Evolutionary conservation across 179 eudicot species (phyloP).

Genomic region (Sideroxylon spinosum): DNA sequence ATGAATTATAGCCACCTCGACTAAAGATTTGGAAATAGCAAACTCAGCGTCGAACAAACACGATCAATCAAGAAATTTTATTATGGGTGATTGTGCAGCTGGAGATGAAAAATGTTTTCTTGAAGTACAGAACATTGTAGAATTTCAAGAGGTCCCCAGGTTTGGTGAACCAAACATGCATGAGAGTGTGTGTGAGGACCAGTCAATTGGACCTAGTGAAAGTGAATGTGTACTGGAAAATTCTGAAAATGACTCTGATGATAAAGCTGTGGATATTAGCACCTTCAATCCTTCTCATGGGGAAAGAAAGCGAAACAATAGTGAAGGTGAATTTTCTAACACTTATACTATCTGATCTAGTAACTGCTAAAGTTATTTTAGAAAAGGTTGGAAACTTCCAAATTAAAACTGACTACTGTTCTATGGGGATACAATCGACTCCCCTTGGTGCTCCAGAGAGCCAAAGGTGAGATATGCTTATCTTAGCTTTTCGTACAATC

Average conservation of each 20-base stretch:
- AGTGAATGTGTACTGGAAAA: conserved; percentile 2
- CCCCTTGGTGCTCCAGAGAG: background rate
- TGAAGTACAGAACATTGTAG: background rate
- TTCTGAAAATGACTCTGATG: conserved; percentile 1
- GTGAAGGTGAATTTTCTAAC: background rate
- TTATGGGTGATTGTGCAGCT: background rate
- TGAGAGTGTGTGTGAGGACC: background rate
- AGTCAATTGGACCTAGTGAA: conserved; percentile 2
- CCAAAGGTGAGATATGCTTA: background rate
- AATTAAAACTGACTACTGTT: background rate
- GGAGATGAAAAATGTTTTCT: background rate
- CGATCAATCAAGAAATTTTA: background rate
- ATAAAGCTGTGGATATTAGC: background rate
- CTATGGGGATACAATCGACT: background rate
- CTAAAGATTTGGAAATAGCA: background rate
- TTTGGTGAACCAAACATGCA: background rate
- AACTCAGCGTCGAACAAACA: background rate
- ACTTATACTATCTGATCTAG: background rate
- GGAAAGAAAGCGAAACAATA: background rate
- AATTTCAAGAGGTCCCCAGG: background rate
- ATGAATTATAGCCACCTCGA: conserved; percentile 1
- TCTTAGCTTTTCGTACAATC: background rate
- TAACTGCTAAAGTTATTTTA: background rate
- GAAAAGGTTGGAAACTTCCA: background rate
- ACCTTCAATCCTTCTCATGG: background rate